These are phyloP conservation scores for Xylaria sp. DNA, from an alignment of 2,329 filamentous ascomycete genomes.

Conservation along the genomic window DNA sequence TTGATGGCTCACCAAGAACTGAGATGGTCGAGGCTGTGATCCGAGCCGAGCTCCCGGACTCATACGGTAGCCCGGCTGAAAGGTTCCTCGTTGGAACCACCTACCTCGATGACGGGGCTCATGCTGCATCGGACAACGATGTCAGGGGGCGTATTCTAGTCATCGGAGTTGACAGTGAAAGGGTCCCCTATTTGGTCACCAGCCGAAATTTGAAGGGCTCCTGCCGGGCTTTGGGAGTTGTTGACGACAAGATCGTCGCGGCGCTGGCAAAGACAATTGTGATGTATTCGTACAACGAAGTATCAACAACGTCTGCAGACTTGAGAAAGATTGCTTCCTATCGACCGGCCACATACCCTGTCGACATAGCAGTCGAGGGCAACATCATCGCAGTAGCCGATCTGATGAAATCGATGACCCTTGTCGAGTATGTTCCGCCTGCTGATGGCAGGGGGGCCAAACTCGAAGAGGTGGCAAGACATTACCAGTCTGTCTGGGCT, in stretches of 20 bases:
- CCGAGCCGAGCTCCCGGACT: constrained; percentile 69
- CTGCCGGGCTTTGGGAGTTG: constrained; percentile 76
- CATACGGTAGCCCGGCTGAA: constrained; percentile 62
- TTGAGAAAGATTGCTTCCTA: constrained; percentile 76
- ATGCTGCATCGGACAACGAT: constrained; percentile 43
- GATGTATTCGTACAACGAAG: constrained; percentile 59
- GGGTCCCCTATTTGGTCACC: constrained; percentile 71
- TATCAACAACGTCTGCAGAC: constrained; percentile 55
- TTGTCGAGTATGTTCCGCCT: constrained; percentile 71
- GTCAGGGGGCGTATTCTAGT: constrained; percentile 80
- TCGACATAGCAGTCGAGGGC: constrained; percentile 75
- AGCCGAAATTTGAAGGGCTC: constrained; percentile 74
- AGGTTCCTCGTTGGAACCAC: constrained; percentile 91
- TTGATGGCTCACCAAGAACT: constrained; percentile 51
- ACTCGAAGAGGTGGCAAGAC: constrained; percentile 74
- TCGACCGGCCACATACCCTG: constrained; percentile 79
- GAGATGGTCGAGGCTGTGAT: constrained; percentile 88
- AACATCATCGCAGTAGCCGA: constrained; percentile 84
- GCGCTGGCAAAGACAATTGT: constrained; percentile 87
- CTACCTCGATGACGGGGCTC: constrained; percentile 66
- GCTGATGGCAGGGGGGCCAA: constrained; percentile 59
- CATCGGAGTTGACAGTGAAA: constrained; percentile 77
- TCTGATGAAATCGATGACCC: constrained; percentile 86
- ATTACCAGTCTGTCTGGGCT: constrained; percentile 80
- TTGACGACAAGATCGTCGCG: constrained; percentile 78